Evolutionary conservation across 495 filamentous ascomycete species (phyloP).

Genomic region (Lophiotrema nucula): DNA sequence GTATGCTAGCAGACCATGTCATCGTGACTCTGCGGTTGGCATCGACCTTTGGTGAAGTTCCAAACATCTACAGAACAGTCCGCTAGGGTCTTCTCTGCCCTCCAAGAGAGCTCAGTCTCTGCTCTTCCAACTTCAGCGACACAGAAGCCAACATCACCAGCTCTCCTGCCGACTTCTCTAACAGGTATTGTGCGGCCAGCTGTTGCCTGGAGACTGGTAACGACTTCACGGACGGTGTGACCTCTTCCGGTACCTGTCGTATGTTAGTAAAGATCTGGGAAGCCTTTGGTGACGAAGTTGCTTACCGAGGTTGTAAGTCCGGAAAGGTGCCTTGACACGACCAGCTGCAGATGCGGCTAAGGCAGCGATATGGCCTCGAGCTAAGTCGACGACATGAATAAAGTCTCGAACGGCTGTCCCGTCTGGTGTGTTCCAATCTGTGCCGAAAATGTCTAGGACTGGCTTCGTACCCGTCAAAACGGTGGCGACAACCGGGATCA

Average conservation of each 20-base stretch:
- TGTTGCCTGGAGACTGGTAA: conserved; percentile 35
- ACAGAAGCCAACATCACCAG: conserved; percentile 42
- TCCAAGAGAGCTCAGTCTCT: conserved; percentile 38
- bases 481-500: conserved; percentile 61
- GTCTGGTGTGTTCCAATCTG: conserved; percentile 58
- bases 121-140: conserved; percentile 39
- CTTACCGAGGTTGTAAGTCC: conserved; percentile 41
- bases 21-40: conserved; percentile 9
- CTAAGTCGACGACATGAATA: conserved; percentile 66
- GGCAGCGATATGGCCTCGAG: conserved; percentile 63
- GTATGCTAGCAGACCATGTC: conserved; percentile 18
- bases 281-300: neutral
- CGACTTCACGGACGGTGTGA: conserved; percentile 40
- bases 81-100: conserved; percentile 33
- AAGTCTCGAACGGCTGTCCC: conserved; percentile 54
- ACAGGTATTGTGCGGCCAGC: conserved; percentile 32
- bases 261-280: conserved; percentile 13
- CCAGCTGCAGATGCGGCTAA: conserved; percentile 35
- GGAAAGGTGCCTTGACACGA: conserved; percentile 31
- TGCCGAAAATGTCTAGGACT: conserved; percentile 59
- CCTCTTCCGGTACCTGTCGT: conserved; percentile 37
- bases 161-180: conserved; percentile 30
- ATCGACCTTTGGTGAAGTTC: conserved; percentile 34
- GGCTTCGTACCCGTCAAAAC: conserved; percentile 57
- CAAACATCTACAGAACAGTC: conserved; percentile 38